phyloP scores from a whole-genome alignment of 768 basidiomycete species.

The Piloderma croceum region DNA sequence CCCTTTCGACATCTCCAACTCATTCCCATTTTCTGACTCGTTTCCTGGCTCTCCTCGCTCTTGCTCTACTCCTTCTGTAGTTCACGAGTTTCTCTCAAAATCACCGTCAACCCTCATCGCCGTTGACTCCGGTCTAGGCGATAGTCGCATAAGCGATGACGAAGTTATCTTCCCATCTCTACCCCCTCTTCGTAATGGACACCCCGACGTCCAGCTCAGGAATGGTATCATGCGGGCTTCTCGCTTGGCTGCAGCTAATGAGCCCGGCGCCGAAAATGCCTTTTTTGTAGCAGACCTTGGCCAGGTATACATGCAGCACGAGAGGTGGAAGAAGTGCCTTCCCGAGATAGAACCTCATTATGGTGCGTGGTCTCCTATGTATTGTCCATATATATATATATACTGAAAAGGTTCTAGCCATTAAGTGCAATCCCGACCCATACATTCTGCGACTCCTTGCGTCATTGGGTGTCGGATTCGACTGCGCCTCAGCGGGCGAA shows the following conservation, averaged over 20 bases:
- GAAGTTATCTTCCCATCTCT: slow-evolving; percentile 54
- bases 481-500: slow-evolving; percentile 94
- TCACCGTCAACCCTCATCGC: slow-evolving; percentile 31
- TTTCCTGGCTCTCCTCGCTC: slow-evolving; percentile 3
- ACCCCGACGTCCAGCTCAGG: slow-evolving; percentile 68
- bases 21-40: slow-evolving; percentile 25
- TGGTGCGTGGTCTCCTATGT: slow-evolving; percentile 45
- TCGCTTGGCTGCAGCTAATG: slow-evolving; percentile 43
- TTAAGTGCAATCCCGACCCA: slow-evolving; percentile 98
- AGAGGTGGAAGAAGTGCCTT: slow-evolving; percentile 72
- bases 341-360: slow-evolving; percentile 92
- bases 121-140: slow-evolving; percentile 45
- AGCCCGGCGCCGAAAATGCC: slow-evolving; percentile 80
- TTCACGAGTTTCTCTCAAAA: slow-evolving; percentile 7
- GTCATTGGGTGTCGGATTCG: slow-evolving; percentile 88
- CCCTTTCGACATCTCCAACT: slow-evolving; percentile 23
- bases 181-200: slow-evolving; percentile 63
- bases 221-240: slow-evolving; percentile 70
- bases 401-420: slow-evolving; percentile 45
- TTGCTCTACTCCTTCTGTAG: background rate
- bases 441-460: slow-evolving; percentile 88
- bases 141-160: slow-evolving; percentile 37
- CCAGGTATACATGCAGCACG: slow-evolving; percentile 78
- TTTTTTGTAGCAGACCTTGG: slow-evolving; percentile 96
- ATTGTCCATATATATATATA: slow-evolving; percentile 23